These are phyloP conservation scores for Vigna trinervia DNA, from an alignment of 306 rosid species.

Conservation along the genomic window DNA sequence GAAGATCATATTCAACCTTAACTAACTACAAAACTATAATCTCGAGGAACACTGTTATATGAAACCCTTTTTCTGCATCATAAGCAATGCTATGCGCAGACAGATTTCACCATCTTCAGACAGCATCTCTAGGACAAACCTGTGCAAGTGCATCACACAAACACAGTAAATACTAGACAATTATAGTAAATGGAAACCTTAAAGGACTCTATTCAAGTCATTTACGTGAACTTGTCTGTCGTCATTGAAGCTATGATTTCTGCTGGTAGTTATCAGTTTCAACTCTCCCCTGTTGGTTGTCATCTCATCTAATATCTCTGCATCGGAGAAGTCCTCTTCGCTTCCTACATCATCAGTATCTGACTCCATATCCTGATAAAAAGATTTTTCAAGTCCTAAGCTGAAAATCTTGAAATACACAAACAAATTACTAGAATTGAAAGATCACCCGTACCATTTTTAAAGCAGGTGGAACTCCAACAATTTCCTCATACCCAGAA, in stretches of 20 bases:
- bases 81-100: too few relatives aligned
- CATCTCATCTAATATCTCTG: conserved; percentile 83
- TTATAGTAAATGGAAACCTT: conserved; percentile 31
- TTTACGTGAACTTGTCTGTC: conserved; percentile 63
- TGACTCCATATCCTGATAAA: conserved; percentile 62
- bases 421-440: not conserved
- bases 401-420: conserved; percentile 2
- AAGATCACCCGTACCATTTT: conserved; percentile 38
- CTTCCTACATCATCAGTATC: conserved; percentile 45
- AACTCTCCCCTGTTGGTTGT: conserved; percentile 87
- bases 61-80: conserved; percentile 42
- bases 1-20: conserved; percentile 45
- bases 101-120: conserved; percentile 15
- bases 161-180: conserved; percentile 11
- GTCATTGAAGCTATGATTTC: conserved; percentile 45
- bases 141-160: conserved; percentile 42
- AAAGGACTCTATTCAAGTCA: not conserved
- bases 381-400: conserved; percentile 21
- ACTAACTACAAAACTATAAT: conserved; percentile 22
- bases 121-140: conserved; percentile 52
- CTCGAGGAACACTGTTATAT: conserved; percentile 15
- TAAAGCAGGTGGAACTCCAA: conserved; percentile 51
- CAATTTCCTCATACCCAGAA: conserved; percentile 85
- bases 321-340: conserved; percentile 64
- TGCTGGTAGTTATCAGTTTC: conserved; percentile 74